Evolutionary conservation across 1,139 yeast species (phyloP).

Genomic region (Citeromyces siamensis): DNA sequence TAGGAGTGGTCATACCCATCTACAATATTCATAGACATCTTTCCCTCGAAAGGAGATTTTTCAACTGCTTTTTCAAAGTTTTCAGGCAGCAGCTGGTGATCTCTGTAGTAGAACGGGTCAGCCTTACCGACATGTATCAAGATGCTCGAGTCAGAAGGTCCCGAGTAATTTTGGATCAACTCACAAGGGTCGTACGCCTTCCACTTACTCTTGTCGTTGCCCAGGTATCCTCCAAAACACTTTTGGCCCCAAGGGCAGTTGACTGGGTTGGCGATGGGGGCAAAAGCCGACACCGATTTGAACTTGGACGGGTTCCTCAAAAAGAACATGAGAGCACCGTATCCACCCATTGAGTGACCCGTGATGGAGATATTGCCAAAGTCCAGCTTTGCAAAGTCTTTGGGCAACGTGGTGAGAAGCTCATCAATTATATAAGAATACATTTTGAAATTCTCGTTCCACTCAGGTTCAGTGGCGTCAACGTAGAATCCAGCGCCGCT

Average conservation of each 20-base stretch:
- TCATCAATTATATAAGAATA: slow-evolving; percentile 73
- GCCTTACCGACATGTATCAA: slow-evolving; percentile 75
- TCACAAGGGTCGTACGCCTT: slow-evolving; percentile 68
- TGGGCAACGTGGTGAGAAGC: slow-evolving; percentile 36
- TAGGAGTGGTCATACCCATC: slow-evolving; percentile 91
- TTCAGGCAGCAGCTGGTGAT: slow-evolving; percentile 67
- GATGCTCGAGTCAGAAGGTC: slow-evolving; percentile 34
- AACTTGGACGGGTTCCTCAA: slow-evolving; percentile 63
- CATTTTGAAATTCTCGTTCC: slow-evolving; percentile 71
- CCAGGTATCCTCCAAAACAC: slow-evolving; percentile 71
- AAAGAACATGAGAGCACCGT: slow-evolving; percentile 77
- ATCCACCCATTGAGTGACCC: slow-evolving; percentile 99
- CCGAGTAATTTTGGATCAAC: slow-evolving; percentile 40
- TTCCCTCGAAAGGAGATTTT: slow-evolving; percentile 44
- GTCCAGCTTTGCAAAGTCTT: slow-evolving; percentile 39
- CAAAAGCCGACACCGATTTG: slow-evolving; percentile 79
- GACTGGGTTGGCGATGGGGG: slow-evolving; percentile 79
- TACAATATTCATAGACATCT: slow-evolving; percentile 47
- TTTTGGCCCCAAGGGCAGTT: slow-evolving; percentile 79
- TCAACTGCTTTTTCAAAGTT: slow-evolving; percentile 53
- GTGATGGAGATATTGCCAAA: slow-evolving; percentile 55
- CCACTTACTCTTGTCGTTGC: slow-evolving; percentile 51
- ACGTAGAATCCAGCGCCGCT: slow-evolving; percentile 93
- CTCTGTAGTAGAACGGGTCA: slow-evolving; percentile 57
- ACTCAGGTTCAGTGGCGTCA: slow-evolving; percentile 68